Evolutionary conservation across 352 stramenopile genomes (phyloP).

Genomic region (Elongisporangium senticosum): DNA sequence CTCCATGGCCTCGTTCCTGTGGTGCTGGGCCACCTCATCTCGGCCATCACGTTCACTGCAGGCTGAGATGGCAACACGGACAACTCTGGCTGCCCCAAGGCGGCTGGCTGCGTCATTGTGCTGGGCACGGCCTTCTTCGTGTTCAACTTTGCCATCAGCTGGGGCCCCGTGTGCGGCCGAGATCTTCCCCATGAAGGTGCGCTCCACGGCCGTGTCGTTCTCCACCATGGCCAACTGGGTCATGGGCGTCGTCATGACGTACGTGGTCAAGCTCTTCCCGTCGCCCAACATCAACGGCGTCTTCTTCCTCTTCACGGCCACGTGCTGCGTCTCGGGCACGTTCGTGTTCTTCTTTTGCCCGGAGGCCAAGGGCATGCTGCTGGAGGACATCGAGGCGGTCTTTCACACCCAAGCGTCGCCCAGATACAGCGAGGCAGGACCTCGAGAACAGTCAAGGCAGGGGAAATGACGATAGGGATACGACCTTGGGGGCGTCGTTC

Average conservation of each 20-base stretch:
- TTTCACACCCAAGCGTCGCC: slow-evolving; percentile 5
- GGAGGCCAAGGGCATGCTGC: slow-evolving; percentile 20
- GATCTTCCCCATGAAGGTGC: slow-evolving; percentile 30
- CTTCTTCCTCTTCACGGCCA: too few relatives aligned
- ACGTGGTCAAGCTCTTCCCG: slow-evolving; percentile 25
- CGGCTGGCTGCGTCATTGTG: slow-evolving; percentile 34
- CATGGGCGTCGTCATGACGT: slow-evolving; percentile 31
- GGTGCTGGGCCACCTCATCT: slow-evolving; percentile 34
- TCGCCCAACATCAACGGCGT: slow-evolving; percentile 15
- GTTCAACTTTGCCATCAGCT: slow-evolving; percentile 35
- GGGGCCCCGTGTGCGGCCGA: slow-evolving; percentile 25
- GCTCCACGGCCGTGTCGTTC: slow-evolving; percentile 37
- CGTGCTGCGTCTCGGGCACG: slow-evolving; percentile 1
- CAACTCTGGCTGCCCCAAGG: slow-evolving; percentile 24
- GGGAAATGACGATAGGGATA: too few relatives aligned
- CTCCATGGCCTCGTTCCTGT: slow-evolving; percentile 5
- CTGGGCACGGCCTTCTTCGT: slow-evolving; percentile 34
- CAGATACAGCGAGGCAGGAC: not conserved
- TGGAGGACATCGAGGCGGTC: slow-evolving; percentile 21
- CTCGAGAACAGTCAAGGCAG: not conserved
- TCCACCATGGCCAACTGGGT: slow-evolving; percentile 46
- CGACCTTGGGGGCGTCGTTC: not conserved
- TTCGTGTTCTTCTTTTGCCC: slow-evolving; percentile 23
- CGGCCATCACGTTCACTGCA: slow-evolving; percentile 29
- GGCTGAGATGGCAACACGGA: slow-evolving; percentile 31